phyloP scores from a whole-genome alignment of 805 yeast genomes.

The Brettanomyces nanus region DNA sequence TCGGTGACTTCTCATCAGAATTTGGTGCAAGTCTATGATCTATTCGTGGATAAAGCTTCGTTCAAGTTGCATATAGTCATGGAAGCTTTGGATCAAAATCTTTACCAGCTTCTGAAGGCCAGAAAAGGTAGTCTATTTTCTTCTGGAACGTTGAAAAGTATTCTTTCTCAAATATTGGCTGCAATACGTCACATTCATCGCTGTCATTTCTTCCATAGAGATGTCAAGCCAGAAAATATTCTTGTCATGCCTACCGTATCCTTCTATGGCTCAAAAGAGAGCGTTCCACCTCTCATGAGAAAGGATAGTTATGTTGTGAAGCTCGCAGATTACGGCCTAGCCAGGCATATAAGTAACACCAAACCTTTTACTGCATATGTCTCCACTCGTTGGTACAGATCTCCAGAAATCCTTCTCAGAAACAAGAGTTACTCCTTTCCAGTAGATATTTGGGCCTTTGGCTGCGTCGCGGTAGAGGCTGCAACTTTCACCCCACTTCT shows the following conservation, averaged over 20 bases:
- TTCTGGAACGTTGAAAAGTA: constrained; percentile 50
- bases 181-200: constrained; percentile 80
- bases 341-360: constrained; percentile 47
- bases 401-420: constrained; percentile 72
- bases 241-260: constrained; percentile 52
- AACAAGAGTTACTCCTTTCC: constrained; percentile 57
- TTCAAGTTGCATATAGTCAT: constrained; percentile 70
- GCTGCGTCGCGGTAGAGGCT: constrained; percentile 65
- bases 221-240: constrained; percentile 90
- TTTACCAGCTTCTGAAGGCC: constrained; percentile 66
- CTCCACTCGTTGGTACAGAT: constrained; percentile 80
- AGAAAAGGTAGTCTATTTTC: constrained; percentile 49
- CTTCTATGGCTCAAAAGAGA: constrained; percentile 37
- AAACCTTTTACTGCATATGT: constrained; percentile 67
- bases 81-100: constrained; percentile 81
- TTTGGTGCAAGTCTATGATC: constrained; percentile 67
- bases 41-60: constrained; percentile 59
- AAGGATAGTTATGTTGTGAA: constrained; percentile 52
- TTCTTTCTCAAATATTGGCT: constrained; percentile 60
- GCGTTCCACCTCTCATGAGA: constrained; percentile 32
- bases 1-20: constrained; percentile 64
- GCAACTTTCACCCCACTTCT: constrained; percentile 71
- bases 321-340: constrained; percentile 74
- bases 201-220: constrained; percentile 71
- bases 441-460: constrained; percentile 83